Evolutionary conservation across 2,329 filamentous ascomycete genomes (phyloP).

Genomic region (Bertia moriformis): DNA sequence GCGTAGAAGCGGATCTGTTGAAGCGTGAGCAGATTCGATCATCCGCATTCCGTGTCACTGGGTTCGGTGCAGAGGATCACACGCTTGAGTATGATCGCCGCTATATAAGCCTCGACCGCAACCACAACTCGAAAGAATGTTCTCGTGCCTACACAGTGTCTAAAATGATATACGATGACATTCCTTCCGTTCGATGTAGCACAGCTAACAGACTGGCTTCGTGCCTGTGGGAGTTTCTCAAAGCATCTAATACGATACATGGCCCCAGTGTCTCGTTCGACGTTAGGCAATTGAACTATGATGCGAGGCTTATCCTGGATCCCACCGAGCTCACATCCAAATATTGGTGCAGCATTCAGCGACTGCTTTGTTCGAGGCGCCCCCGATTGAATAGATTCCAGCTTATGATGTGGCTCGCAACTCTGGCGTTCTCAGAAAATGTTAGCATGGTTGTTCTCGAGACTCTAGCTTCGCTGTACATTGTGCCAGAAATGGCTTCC

Average conservation of each 20-base stretch:
- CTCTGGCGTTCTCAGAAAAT: constrained; percentile 10
- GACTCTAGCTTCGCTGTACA: constrained; percentile 1
- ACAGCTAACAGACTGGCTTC: not conserved
- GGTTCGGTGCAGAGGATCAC: constrained; percentile 21
- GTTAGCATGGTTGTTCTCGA: constrained; percentile 9
- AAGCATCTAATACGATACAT: not conserved
- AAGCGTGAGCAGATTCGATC: constrained; percentile 13
- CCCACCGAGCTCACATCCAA: not conserved
- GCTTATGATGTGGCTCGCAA: constrained; percentile 13
- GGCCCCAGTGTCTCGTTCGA: not conserved
- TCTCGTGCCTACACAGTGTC: not conserved
- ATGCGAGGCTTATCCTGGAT: not conserved
- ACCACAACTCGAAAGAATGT: constrained; percentile 3
- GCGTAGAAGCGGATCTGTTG: constrained; percentile 6
- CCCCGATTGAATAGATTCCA: constrained; percentile 7
- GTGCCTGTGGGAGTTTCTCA: not conserved
- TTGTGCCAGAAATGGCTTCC: constrained; percentile 5
- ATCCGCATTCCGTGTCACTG: constrained; percentile 13
- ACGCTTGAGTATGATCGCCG: constrained; percentile 12
- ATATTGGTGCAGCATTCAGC: not conserved
- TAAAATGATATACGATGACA: not conserved
- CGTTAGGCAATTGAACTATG: not conserved
- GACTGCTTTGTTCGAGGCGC: constrained; percentile 4
- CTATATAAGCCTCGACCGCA: constrained; percentile 16
- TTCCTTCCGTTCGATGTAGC: not conserved